These are phyloP conservation scores for Neonectria punicea DNA, from an alignment of 2,329 filamentous ascomycete genomes.

Conservation along the genomic window DNA sequence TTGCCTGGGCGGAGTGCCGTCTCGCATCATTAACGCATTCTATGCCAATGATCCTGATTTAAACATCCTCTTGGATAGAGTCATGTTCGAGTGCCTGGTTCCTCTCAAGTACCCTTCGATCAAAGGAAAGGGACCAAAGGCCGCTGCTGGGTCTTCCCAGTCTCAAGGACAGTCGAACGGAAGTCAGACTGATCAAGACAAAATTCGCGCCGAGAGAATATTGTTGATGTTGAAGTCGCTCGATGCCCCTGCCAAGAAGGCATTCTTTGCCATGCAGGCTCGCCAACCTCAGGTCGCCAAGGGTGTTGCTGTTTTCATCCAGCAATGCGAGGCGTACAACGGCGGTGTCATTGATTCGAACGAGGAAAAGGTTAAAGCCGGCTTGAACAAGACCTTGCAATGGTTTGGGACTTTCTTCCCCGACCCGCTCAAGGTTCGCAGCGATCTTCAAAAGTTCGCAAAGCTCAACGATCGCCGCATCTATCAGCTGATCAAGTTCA, in stretches of 20 bases:
- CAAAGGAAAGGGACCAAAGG: constrained; percentile 70
- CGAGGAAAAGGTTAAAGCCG: constrained; percentile 74
- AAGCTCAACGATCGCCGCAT: constrained; percentile 89
- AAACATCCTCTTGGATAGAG: constrained; percentile 84
- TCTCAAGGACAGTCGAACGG: constrained; percentile 54
- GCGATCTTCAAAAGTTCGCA: constrained; percentile 89
- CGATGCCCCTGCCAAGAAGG: constrained; percentile 80
- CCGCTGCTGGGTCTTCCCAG: constrained; percentile 66
- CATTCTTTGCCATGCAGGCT: constrained; percentile 87
- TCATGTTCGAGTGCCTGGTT: constrained; percentile 88
- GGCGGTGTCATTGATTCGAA: constrained; percentile 83
- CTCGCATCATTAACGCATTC: constrained; percentile 84
- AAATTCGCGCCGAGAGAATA: constrained; percentile 84
- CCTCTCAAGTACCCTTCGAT: constrained; percentile 84
- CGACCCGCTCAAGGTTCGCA: constrained; percentile 75
- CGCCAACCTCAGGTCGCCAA: constrained; percentile 80
- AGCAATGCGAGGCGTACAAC: constrained; percentile 89
- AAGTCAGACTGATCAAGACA: constrained; percentile 74
- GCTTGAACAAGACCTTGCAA: constrained; percentile 77
- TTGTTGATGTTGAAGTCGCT: constrained; percentile 83
- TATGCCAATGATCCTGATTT: constrained; percentile 92
- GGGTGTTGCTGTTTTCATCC: constrained; percentile 79
- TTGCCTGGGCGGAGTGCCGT: constrained; percentile 84
- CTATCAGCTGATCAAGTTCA: constrained; percentile 89
- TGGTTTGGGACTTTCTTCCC: constrained; percentile 81